Evolutionary conservation across 164 flowering plant species (phyloP).

Genomic region (Brasenia schreberi): DNA sequence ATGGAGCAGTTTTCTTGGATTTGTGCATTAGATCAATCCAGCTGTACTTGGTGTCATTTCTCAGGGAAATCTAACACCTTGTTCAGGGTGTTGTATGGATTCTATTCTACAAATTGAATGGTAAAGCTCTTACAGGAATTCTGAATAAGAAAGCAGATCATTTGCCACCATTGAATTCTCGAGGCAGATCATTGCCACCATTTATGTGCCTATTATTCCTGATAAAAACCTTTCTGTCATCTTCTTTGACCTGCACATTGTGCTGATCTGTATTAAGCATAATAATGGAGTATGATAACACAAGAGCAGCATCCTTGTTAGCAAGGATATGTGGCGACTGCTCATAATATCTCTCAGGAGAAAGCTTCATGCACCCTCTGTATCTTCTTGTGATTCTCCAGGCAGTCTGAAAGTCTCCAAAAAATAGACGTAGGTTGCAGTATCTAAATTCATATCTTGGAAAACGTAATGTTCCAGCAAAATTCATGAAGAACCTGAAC

Average conservation of each 20-base stretch:
- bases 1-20: slow-evolving; percentile 26
- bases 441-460: slow-evolving; percentile 63
- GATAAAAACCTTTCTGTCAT: slow-evolving; percentile 39
- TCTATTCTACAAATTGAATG: slow-evolving; percentile 32
- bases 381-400: slow-evolving; percentile 94
- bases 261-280: slow-evolving; percentile 39
- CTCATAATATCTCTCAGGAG: slow-evolving; percentile 64
- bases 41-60: slow-evolving; percentile 28
- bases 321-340: slow-evolving; percentile 38
- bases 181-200: slow-evolving; percentile 31
- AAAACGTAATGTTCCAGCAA: slow-evolving; percentile 50
- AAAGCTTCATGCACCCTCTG: slow-evolving; percentile 79
- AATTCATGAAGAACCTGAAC: not conserved
- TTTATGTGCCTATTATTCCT: slow-evolving; percentile 31
- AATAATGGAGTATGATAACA: slow-evolving; percentile 31
- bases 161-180: slow-evolving; percentile 22
- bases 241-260: slow-evolving; percentile 34
- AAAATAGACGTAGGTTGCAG: slow-evolving; percentile 64
- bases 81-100: slow-evolving; percentile 22
- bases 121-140: slow-evolving; percentile 24
- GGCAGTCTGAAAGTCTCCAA: slow-evolving; percentile 80
- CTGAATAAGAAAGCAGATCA: too few relatives aligned
- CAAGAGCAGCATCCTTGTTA: slow-evolving; percentile 33
- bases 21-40: slow-evolving; percentile 29
- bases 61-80: slow-evolving; percentile 19